phyloP scores from a whole-genome alignment of 2,329 filamentous ascomycete genomes.

The Arthrobotrys entomopaga region DNA sequence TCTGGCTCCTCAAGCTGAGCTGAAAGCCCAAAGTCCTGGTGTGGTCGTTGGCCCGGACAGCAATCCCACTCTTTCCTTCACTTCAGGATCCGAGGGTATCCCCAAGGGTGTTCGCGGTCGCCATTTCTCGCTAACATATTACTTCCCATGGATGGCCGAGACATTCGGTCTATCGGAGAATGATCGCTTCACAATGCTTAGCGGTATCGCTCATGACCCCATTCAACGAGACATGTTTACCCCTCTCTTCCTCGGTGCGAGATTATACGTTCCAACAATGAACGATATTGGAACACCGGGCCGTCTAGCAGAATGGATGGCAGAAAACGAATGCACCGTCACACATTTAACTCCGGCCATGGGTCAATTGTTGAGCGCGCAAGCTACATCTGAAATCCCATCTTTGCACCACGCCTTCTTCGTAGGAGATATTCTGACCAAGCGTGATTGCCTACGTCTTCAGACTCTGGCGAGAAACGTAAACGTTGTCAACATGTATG shows the following conservation, averaged over 20 bases:
- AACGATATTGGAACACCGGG: conserved; percentile 86
- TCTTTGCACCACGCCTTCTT: conserved; percentile 84
- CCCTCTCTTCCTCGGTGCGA: conserved; percentile 84
- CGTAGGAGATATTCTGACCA: conserved; percentile 89
- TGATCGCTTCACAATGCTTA: conserved; percentile 82
- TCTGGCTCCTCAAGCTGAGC: conserved; percentile 68
- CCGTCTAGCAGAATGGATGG: conserved; percentile 87
- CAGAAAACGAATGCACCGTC: conserved; percentile 76
- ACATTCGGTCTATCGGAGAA: conserved; percentile 78
- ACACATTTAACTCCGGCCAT: conserved; percentile 95
- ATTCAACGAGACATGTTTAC: conserved; percentile 84
- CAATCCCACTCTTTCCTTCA: conserved; percentile 78
- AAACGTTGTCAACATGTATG: conserved; percentile 85
- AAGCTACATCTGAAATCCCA: conserved; percentile 79
- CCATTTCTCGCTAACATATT: conserved; percentile 85
- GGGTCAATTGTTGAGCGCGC: conserved; percentile 93
- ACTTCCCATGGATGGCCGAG: conserved; percentile 93
- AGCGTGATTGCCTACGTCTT: conserved; percentile 80
- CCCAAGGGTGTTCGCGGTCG: conserved; percentile 89
- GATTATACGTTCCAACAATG: conserved; percentile 78
- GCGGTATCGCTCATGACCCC: conserved; percentile 82
- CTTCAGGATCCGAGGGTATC: conserved; percentile 77
- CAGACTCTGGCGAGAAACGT: conserved; percentile 79
- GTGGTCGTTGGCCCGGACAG: conserved; percentile 88
- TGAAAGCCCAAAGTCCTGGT: conserved; percentile 71